Evolutionary conservation across 495 filamentous ascomycete species (phyloP).

Genomic region (Paragyromitra xinjiangensis): DNA sequence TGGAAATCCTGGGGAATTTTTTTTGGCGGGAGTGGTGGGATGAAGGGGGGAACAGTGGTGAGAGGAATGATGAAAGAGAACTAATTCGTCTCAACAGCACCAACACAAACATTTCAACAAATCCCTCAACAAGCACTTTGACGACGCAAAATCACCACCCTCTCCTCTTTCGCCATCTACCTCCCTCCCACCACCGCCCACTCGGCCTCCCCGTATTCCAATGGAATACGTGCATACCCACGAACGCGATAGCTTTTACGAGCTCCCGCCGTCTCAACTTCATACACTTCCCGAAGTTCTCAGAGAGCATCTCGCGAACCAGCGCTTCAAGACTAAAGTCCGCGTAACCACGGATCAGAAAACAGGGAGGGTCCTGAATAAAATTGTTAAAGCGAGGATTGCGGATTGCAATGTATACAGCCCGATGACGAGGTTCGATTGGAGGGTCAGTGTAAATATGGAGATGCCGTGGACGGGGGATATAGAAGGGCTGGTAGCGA

Average conservation of each 20-base stretch:
- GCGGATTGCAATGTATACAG: constrained; percentile 82
- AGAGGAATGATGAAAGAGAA: constrained; percentile 48
- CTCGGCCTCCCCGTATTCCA: constrained; percentile 66
- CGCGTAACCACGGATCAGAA: constrained; percentile 80
- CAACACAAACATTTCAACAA: constrained; percentile 82
- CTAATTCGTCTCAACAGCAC: constrained; percentile 61
- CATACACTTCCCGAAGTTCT: constrained; percentile 65
- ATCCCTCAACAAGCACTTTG: constrained; percentile 77
- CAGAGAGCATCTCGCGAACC: constrained; percentile 65
- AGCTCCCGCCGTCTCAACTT: constrained; percentile 68
- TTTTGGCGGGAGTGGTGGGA: not conserved
- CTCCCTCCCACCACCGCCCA: constrained; percentile 45
- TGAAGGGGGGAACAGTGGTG: not conserved
- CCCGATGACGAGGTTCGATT: constrained; percentile 77
- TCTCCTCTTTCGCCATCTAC: constrained; percentile 30
- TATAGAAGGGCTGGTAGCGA: constrained; percentile 64
- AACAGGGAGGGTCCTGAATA: constrained; percentile 74
- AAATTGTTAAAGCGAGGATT: constrained; percentile 88
- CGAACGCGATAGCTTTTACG: constrained; percentile 82
- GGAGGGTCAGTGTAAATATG: constrained; percentile 86
- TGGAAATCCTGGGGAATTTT: not conserved
- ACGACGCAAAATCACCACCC: constrained; percentile 62
- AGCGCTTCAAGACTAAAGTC: constrained; percentile 71
- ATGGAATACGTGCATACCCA: constrained; percentile 82
- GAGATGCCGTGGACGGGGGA: constrained; percentile 87